phyloP scores from a whole-genome alignment of 139 green algal species.

The Trebouxia sp. region DNA sequence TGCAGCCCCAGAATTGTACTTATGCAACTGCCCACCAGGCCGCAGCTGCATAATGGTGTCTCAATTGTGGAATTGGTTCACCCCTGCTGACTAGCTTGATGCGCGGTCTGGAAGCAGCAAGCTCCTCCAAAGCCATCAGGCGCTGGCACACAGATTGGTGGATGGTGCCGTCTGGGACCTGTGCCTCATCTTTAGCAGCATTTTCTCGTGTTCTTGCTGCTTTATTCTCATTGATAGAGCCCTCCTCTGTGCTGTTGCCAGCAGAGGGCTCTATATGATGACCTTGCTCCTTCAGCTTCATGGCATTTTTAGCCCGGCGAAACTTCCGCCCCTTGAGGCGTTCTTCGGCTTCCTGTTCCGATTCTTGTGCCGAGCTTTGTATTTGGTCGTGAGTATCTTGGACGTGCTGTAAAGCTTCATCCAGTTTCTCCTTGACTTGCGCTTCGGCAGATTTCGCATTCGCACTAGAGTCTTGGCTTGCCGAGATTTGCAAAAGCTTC shows the following conservation, averaged over 20 bases:
- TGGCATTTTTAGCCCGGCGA: background rate
- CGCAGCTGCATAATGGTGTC: conserved; percentile 13
- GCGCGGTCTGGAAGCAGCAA: background rate
- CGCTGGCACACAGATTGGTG: background rate
- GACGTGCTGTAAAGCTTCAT: background rate
- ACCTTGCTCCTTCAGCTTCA: background rate
- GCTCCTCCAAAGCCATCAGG: background rate
- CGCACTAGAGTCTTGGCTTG: background rate
- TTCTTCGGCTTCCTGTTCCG: background rate
- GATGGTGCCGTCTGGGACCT: conserved; percentile 7
- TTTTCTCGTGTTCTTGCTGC: conserved; percentile 1
- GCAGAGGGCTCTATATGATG: background rate
- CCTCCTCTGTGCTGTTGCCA: background rate
- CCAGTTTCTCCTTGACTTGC: background rate
- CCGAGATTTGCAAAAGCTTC: too few species aligned
- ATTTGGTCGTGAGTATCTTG: background rate
- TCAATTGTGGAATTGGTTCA: background rate
- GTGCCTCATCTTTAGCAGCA: background rate
- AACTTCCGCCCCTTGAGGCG: background rate
- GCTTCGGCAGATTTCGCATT: background rate
- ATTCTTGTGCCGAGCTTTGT: background rate
- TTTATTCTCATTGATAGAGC: background rate
- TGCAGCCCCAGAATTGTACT: too few species aligned
- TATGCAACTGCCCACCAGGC: conserved; percentile 14
- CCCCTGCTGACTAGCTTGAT: conserved; percentile 3